Evolutionary conservation across 164 flowering plant genomes (phyloP).

Genomic region (Umbellularia californica): DNA sequence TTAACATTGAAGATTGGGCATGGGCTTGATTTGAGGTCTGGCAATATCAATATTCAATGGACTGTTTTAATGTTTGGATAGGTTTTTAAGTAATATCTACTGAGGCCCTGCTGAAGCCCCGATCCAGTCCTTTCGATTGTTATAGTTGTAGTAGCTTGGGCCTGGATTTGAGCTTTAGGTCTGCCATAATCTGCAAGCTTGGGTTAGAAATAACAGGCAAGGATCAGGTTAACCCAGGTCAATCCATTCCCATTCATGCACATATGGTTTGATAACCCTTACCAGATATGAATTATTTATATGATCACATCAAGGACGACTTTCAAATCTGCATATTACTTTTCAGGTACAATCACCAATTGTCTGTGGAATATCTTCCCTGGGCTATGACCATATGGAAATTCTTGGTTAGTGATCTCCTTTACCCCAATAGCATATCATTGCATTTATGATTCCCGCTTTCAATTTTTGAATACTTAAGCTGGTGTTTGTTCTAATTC

Average conservation of each 20-base stretch:
- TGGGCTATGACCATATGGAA: constrained; percentile 99
- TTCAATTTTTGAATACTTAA: background rate
- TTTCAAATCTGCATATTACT: background rate
- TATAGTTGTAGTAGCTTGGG: background rate
- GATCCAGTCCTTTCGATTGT: background rate
- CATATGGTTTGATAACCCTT: no score
- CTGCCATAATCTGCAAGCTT: no score
- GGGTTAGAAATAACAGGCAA: no score
- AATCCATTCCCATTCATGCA: no score
- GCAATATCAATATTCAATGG: no score
- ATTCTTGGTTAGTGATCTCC: constrained; percentile 80
- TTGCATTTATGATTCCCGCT: background rate
- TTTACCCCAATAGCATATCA: background rate
- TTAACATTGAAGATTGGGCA: background rate
- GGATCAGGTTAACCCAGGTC: no score
- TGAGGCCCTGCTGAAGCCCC: background rate
- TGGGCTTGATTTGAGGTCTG: background rate
- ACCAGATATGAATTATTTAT: no score
- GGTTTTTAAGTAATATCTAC: background rate
- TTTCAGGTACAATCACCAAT: constrained; percentile 81
- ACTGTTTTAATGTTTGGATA: no score
- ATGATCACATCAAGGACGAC: background rate
- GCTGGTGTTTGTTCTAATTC: no score
- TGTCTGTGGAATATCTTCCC: constrained; percentile 93
- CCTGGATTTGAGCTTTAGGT: background rate